Base-by-base conservation (phyloP, 2,329 filamentous ascomycete species). In the Graphilbum ipis-grandicollis region DNA sequence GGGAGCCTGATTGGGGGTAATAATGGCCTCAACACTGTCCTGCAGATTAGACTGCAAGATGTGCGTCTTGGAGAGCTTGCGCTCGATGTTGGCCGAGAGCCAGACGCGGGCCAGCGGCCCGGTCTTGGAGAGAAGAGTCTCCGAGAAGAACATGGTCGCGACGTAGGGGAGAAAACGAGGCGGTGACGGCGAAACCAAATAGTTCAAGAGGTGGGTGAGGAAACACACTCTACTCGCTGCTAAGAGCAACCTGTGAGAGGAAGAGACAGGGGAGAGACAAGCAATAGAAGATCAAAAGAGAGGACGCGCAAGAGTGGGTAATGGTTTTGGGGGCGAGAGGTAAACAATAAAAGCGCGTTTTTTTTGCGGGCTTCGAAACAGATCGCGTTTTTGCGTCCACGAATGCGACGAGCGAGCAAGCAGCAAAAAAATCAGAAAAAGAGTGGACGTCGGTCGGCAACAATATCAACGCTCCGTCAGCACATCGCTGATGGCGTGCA, bases 71-170 rank as follows among this genome's bases (percentile, higher is more conserved):
- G 86, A 93, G 42, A 98, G 75, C 64, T 96, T 98, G 66, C 88
- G 85, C 71, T 96, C 90, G 46, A 96, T 69, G 59, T 96, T 98
- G 63, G 90, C 85, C 23, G 90, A 93, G 43, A 96, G 73, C 90
- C 90, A 98, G 62, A 96, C 86, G 54, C 85, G 83, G 60, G 90
- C 90, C 66, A 98, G 63, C 52, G 90, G 88, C 65, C 90, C 90
- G 50, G 84, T 93, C 76, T 93, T 93, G 56, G 86, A 85, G 50
- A 98, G 73, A 41, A 98, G 73, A 38, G 84, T 85, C 65, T 93
- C 85, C 37, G 90, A 93, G 59, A 94, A 96, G 62, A 98, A 98
- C 90, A 98, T 98, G 55, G 31, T 39, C 29, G 40, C 37, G 43
- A 44, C 40, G 39, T n/a, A n/a, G n/a, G n/a, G n/a, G n/a, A n/a